A percentile compares a stretch with the other conserved stretches of the same genome.
phyloP scores from a whole-genome alignment of 2,329 filamentous ascomycete species.

The Nannizzia gypsea region DNA sequence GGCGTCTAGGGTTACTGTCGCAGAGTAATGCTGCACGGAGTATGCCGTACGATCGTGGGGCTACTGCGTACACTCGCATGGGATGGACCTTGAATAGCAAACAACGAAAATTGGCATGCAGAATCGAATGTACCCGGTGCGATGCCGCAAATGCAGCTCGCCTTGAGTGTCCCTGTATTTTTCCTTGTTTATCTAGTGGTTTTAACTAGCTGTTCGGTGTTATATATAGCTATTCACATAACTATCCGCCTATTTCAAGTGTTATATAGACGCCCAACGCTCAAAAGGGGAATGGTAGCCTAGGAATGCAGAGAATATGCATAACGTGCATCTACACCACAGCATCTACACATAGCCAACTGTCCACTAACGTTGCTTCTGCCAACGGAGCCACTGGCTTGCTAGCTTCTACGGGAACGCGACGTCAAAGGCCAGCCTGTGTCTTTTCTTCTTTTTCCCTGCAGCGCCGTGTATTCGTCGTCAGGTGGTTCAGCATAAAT shows the following conservation, averaged over 20 bases:
- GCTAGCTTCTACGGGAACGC: not conserved
- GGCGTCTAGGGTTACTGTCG: not conserved
- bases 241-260: not conserved
- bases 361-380: not conserved
- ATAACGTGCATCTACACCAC: not conserved
- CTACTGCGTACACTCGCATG: not conserved
- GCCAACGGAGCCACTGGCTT: not conserved
- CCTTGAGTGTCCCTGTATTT: not conserved
- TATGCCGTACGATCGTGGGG: not conserved
- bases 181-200: not conserved
- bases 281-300: not conserved
- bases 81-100: not conserved
- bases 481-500: slow-evolving; percentile 1
- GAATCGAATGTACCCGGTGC: not conserved
- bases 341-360: no score
- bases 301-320: not conserved
- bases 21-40: not conserved
- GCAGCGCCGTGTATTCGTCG: not conserved
- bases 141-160: not conserved
- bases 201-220: not conserved
- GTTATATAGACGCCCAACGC: not conserved
- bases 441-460: slow-evolving; percentile 1
- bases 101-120: not conserved
- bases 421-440: not conserved
- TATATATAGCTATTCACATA: not conserved